These are phyloP conservation scores for Whalleya microplaca DNA, from an alignment of 2,329 filamentous ascomycete genomes.

Conservation along the genomic window DNA sequence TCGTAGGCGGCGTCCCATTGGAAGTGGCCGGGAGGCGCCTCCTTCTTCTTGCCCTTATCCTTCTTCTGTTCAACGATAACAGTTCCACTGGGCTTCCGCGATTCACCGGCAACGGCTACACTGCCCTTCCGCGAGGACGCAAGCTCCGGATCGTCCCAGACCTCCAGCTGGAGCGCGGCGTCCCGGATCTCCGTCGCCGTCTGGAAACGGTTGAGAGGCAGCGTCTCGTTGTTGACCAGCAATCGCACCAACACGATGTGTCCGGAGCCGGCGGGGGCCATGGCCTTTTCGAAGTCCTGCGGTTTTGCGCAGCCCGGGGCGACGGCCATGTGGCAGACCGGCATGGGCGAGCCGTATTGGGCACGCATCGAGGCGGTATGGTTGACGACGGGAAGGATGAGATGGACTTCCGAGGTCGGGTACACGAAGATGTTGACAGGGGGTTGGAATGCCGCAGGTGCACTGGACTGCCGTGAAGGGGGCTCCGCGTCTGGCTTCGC, in stretches of 20 bases:
- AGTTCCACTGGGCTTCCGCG: no score
- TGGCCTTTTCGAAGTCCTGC: conserved; percentile 22
- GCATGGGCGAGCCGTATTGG: conserved; percentile 3
- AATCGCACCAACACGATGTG: conserved; percentile 21
- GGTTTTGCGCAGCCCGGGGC: conserved; percentile 20
- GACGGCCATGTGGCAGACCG: conserved; percentile 26
- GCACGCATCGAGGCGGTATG: conserved; percentile 18
- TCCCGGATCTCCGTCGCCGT: conserved; percentile 14
- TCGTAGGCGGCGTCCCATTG: no score
- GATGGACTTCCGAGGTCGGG: conserved; percentile 24
- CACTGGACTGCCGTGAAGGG: not conserved
- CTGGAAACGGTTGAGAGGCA: conserved; percentile 15
- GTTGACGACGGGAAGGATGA: conserved; percentile 35
- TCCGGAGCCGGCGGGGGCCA: conserved; percentile 18
- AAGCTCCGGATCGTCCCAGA: conserved; percentile 22
- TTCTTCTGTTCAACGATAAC: no score
- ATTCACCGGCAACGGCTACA: not conserved
- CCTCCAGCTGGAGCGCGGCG: conserved; percentile 29
- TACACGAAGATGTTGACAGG: conserved; percentile 28
- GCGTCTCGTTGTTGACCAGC: conserved; percentile 8
- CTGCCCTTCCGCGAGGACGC: not conserved
- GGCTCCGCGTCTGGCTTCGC: not conserved
- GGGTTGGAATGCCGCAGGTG: not conserved
- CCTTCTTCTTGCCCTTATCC: no score
- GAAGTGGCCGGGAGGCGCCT: no score